These are phyloP conservation scores for Hericium coralloides DNA, from an alignment of 768 basidiomycete genomes.

Conservation along the genomic window DNA sequence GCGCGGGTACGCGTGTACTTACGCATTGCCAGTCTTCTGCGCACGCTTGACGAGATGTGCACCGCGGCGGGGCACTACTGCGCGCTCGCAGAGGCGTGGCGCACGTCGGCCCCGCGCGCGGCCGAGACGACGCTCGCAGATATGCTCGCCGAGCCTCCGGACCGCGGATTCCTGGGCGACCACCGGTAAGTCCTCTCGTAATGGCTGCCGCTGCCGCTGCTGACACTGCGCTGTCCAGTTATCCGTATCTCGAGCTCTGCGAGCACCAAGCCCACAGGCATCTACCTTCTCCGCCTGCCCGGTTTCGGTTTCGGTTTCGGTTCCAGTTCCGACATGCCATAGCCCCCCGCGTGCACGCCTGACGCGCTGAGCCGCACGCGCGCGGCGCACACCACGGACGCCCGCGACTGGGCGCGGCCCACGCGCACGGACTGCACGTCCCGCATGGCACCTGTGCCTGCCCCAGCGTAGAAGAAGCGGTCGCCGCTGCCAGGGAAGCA, in stretches of 20 bases:
- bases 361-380: too few relatives aligned
- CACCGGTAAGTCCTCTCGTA: conserved; percentile 7
- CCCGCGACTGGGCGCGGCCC: too few relatives aligned
- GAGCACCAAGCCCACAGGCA: too few relatives aligned
- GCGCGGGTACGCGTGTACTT: not conserved
- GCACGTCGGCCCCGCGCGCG: not conserved
- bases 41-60: conserved; percentile 9
- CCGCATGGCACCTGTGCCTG: too few relatives aligned
- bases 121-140: conserved; percentile 2
- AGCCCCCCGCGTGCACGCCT: too few relatives aligned
- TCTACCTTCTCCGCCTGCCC: too few relatives aligned
- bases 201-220: not conserved
- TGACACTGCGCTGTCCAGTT: not conserved
- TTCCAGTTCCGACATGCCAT: too few relatives aligned
- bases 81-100: conserved; percentile 10
- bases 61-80: conserved; percentile 13
- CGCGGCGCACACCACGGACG: too few relatives aligned
- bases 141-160: not conserved
- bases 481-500: too few relatives aligned
- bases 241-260: not conserved
- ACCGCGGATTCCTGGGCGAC: conserved; percentile 13
- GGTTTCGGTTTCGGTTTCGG: too few relatives aligned
- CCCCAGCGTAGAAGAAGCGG: too few relatives aligned
- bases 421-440: too few relatives aligned
- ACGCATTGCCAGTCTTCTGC: conserved; percentile 5